Base-by-base conservation (phyloP, 768 basidiomycete genomes). In the Mycena latifolia region DNA sequence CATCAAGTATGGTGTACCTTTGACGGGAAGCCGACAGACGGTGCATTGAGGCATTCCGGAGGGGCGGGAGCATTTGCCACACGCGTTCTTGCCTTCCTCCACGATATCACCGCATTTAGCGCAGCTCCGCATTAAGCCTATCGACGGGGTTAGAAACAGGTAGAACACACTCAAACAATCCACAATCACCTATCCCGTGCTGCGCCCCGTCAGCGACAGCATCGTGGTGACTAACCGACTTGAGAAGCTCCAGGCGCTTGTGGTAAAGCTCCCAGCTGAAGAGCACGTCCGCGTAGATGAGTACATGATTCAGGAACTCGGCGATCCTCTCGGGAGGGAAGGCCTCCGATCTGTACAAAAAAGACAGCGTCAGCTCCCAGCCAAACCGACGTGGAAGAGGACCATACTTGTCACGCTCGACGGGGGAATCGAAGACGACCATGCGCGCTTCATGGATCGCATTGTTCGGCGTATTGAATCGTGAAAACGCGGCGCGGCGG, bases 11-110 rank as follows among this genome's bases (percentile, higher is more conserved):
- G 3, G 5, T 22, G 3, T 67, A 88, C 93, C 92, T 84, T 88
- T 91, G 62, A 91, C 88, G 8, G 92, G 90, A 31, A 94, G 84
- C 52, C 92, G 84, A 74, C 93, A 94, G 20, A 94, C 84, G 0
- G 91, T 86, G 73, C 93, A 95, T 8, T 77, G 77, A 2, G 88
- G 79, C 74, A 82, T 82, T 6, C 77, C 78, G 46, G 77, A 81
- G n/a, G 79, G 76, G 11, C 77, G 77, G 59, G 77, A 79, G 65
- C 85, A 88, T 29, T 76, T 72, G 27, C 76, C 71, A 72, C 88
- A 92, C 2, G 76, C 68, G 39, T 72, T 78, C 17, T 73, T 59
- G 45, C 50, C 61, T 12, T 24, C 39, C 29, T 72, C 73, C 33
- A 72, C 55, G 20, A 54, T 31, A 2, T 29, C 14, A 14, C 76